These are phyloP conservation scores for Fraxinus dipetala DNA, from an alignment of 305 asterid genomes.

Conservation along the genomic window DNA sequence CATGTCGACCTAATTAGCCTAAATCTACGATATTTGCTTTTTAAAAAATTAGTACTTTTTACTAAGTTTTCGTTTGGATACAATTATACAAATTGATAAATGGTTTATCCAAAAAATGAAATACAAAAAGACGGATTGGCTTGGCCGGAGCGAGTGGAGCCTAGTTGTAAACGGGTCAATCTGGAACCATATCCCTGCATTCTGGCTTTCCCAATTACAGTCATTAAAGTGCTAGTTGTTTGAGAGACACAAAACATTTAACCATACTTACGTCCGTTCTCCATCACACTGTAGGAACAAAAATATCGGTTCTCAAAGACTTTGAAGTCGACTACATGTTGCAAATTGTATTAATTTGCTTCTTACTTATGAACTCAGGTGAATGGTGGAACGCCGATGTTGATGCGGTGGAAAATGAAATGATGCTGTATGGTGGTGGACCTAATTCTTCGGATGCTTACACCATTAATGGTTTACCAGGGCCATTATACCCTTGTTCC, in stretches of 20 bases:
- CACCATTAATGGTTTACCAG: slow-evolving; percentile 81
- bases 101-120: not conserved
- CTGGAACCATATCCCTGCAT: no score
- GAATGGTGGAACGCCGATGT: slow-evolving; percentile 79
- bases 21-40: no score
- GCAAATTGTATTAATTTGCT: not conserved
- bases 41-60: no score
- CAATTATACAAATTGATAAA: not conserved
- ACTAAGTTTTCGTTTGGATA: not conserved
- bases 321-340: not conserved
- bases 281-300: not conserved
- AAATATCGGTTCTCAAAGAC: not conserved
- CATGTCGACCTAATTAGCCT: not conserved
- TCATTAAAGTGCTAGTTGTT: no score
- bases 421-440: slow-evolving; percentile 64
- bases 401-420: slow-evolving; percentile 52
- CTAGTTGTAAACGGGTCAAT: no score
- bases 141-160: not conserved
- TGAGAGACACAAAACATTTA: no score
- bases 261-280: not conserved
- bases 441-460: slow-evolving; percentile 69
- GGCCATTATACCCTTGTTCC: slow-evolving; percentile 66
- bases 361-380: slow-evolving; percentile 29
- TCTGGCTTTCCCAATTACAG: no score
- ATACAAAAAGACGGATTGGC: not conserved